A percentile compares a stretch with the other conserved stretches of the same genome.
Conservation (phyloP, 148 eudicot genomes). For the Amaranthus palmeri region DNA sequence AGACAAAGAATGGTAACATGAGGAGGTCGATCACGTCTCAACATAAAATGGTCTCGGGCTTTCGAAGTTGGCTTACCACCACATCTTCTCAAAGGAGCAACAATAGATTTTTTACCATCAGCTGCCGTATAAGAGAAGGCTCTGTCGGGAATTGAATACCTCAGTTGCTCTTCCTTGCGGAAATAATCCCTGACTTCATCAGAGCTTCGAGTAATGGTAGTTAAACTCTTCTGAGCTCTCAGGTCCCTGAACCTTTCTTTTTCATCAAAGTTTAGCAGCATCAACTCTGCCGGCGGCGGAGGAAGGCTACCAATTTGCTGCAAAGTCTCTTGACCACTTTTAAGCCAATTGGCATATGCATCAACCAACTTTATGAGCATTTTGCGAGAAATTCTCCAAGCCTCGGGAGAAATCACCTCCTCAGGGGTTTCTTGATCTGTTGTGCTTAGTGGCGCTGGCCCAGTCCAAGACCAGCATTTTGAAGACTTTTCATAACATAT, state of each 20-base stretch:
- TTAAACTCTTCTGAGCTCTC: slow-evolving; percentile 92
- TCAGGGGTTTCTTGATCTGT: slow-evolving; percentile 46
- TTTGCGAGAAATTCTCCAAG: slow-evolving; percentile 81
- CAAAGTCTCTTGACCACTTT: slow-evolving; percentile 85
- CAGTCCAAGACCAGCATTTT: slow-evolving; percentile 83
- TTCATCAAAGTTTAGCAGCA: slow-evolving; percentile 71
- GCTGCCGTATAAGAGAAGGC: slow-evolving; percentile 91
- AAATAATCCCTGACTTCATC: slow-evolving; percentile 82
- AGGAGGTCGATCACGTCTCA: slow-evolving; percentile 89
- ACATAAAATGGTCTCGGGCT: slow-evolving; percentile 90
- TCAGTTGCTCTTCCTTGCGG: slow-evolving; percentile 73
- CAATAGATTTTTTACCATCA: slow-evolving; percentile 91
- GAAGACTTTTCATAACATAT: slow-evolving; percentile 58
- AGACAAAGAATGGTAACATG: slow-evolving; percentile 97
- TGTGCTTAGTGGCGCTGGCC: slow-evolving; percentile 48
- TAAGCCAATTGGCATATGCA: slow-evolving; percentile 91
- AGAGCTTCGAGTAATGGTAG: slow-evolving; percentile 68
- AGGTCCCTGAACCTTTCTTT: slow-evolving; percentile 87
- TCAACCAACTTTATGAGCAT: slow-evolving; percentile 91
- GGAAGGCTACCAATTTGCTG: slow-evolving; percentile 91
- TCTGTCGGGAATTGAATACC: slow-evolving; percentile 86
- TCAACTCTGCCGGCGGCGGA: slow-evolving; percentile 63
- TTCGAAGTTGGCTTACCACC: slow-evolving; percentile 98
- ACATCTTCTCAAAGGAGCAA: slow-evolving; percentile 91
- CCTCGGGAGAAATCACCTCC: slow-evolving; percentile 78